A percentile compares a stretch with the other conserved stretches of the same genome.
Evolutionary conservation across 1,139 yeast genomes (phyloP).

Genomic region (Scheffersomyces cryptocercus): DNA sequence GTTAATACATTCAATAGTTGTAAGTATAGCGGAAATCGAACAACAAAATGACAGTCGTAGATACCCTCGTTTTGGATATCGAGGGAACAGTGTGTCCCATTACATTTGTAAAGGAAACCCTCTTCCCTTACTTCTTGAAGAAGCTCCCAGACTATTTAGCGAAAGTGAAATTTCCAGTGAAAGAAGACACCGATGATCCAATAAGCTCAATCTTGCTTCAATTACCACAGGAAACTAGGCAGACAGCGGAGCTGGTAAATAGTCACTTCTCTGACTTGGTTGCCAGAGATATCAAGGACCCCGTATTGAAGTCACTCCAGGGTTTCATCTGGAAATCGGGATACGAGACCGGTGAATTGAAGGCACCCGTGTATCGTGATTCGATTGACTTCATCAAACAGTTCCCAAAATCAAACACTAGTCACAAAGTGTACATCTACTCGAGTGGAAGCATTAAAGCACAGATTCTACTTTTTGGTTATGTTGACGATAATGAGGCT

Average conservation of each 20-base stretch:
- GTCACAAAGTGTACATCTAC: conserved; percentile 61
- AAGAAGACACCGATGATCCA: conserved; percentile 8
- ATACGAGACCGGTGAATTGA: conserved; percentile 68
- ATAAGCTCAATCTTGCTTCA: conserved; percentile 35
- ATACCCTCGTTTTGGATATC: conserved; percentile 48
- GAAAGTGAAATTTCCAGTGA: conserved; percentile 15
- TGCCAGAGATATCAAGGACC: conserved; percentile 69
- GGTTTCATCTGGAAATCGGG: conserved; percentile 85
- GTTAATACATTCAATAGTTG: too few species aligned
- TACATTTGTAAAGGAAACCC: conserved; percentile 73
- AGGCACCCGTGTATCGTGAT: conserved; percentile 77
- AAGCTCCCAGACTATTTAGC: conserved; percentile 40
- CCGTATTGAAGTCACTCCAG: conserved; percentile 74
- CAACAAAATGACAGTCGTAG: conserved; percentile 1
- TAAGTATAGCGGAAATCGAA: too few species aligned
- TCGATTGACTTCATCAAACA: conserved; percentile 58
- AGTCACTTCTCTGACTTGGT: conserved; percentile 60
- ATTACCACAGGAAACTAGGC: conserved; percentile 43
- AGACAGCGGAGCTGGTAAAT: conserved; percentile 27
- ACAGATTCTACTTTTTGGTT: conserved; percentile 71
- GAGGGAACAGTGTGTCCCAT: conserved; percentile 95
- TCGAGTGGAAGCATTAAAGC: conserved; percentile 93
- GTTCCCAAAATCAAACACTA: conserved; percentile 23
- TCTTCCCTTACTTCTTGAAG: conserved; percentile 55
- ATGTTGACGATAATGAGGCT: conserved; percentile 44